These are phyloP conservation scores for Penicillium glabrum DNA, from an alignment of 2,329 filamentous ascomycete genomes.

Conservation along the genomic window DNA sequence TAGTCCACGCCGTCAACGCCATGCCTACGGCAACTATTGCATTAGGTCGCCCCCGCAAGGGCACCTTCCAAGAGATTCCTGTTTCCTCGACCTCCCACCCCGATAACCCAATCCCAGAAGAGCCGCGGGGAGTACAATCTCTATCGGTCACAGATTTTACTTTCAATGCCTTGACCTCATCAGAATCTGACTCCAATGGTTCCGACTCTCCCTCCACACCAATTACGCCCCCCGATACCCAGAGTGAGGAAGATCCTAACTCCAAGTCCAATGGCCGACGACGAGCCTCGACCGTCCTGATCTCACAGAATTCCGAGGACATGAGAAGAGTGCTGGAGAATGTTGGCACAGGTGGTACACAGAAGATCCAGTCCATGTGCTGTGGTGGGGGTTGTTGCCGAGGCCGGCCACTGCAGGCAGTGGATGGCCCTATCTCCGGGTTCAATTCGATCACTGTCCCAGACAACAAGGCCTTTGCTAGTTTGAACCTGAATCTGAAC, in stretches of 20 bases:
- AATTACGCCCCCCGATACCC: constrained; percentile 41
- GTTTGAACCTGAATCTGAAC: constrained; percentile 73
- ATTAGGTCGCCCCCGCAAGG: constrained; percentile 23
- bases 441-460: constrained; percentile 49
- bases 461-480: constrained; percentile 81
- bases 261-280: constrained; percentile 29
- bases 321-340: constrained; percentile 59
- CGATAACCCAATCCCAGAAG: constrained; percentile 49
- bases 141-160: constrained; percentile 36
- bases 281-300: constrained; percentile 50
- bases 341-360: constrained; percentile 53
- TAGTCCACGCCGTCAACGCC: constrained; percentile 34
- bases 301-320: constrained; percentile 60
- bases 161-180: constrained; percentile 31
- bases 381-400: constrained; percentile 66
- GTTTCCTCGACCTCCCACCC: constrained; percentile 47
- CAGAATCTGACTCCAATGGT: constrained; percentile 35
- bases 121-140: constrained; percentile 41
- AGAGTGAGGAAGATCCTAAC: constrained; percentile 34
- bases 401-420: constrained; percentile 54
- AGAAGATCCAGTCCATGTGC: constrained; percentile 63
- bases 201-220: constrained; percentile 43
- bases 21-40: constrained; percentile 27
- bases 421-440: constrained; percentile 39
- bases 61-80: constrained; percentile 32